These are phyloP conservation scores for Gastrodia elata DNA, from an alignment of 106 monocot genomes.

Conservation along the genomic window DNA sequence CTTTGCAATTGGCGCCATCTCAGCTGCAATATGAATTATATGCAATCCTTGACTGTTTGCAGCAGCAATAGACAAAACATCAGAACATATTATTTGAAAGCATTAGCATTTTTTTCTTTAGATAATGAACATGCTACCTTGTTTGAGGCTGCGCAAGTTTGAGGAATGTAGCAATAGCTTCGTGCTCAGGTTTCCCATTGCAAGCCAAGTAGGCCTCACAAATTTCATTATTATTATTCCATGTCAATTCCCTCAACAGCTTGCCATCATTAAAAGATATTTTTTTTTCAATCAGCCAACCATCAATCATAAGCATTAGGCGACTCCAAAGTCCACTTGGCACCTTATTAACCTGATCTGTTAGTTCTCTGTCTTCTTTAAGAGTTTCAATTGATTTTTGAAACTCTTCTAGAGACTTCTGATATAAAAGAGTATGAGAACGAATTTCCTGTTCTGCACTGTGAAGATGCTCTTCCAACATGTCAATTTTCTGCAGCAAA, in stretches of 20 bases:
- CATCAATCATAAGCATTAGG: conserved; percentile 59
- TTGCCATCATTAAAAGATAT: conserved; percentile 55
- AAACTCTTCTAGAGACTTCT: conserved; percentile 67
- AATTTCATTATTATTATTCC: conserved; percentile 63
- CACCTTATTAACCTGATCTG: conserved; percentile 36
- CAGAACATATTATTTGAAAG: not conserved
- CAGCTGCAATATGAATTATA: conserved; percentile 88
- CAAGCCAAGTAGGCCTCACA: conserved; percentile 61
- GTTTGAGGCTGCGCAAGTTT: conserved; percentile 34
- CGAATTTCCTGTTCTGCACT: conserved; percentile 58
- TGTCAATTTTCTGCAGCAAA: conserved; percentile 52
- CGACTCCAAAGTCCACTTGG: conserved; percentile 76
- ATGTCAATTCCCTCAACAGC: conserved; percentile 61
- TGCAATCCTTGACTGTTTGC: conserved; percentile 53
- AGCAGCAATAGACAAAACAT: not conserved
- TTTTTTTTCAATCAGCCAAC: conserved; percentile 91
- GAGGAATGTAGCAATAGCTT: conserved; percentile 45
- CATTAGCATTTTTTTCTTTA: not conserved
- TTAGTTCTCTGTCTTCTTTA: conserved; percentile 36
- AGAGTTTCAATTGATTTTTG: conserved; percentile 39
- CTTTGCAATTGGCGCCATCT: conserved; percentile 98
- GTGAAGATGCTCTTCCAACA: conserved; percentile 58
- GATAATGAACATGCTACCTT: conserved; percentile 31
- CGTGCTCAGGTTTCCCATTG: conserved; percentile 46
- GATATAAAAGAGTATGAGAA: conserved; percentile 51